phyloP scores from a whole-genome alignment of 768 basidiomycete species.

The Amanita molliuscula region DNA sequence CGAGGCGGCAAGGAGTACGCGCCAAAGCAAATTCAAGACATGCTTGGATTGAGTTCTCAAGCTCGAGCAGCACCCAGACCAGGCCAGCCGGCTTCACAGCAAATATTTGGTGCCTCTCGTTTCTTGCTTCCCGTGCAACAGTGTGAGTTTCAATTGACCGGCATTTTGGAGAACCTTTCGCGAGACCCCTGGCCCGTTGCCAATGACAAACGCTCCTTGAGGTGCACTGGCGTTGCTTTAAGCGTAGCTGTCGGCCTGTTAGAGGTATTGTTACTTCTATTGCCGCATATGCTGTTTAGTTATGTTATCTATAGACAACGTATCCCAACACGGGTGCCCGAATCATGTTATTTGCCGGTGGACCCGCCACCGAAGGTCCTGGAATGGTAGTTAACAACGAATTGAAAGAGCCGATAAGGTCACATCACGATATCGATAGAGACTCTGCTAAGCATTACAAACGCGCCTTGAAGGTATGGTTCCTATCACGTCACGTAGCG shows the following conservation, averaged over 20 bases:
- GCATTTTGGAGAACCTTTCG: constrained; percentile 77
- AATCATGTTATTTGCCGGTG: constrained; percentile 94
- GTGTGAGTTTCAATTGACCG: constrained; percentile 93
- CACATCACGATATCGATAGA: constrained; percentile 97
- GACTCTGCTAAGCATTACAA: constrained; percentile 97
- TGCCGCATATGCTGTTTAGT: background rate
- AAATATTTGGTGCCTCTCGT: constrained; percentile 75
- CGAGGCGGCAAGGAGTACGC: constrained; percentile 95
- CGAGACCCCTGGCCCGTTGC: constrained; percentile 98
- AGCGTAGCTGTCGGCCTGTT: constrained; percentile 89
- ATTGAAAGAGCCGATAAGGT: constrained; percentile 93
- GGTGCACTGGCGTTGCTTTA: constrained; percentile 92
- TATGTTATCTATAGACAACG: constrained; percentile 38
- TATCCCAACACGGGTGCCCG: constrained; percentile 95
- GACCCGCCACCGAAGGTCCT: constrained; percentile 92
- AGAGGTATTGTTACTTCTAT: constrained; percentile 42
- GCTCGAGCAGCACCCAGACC: constrained; percentile 80
- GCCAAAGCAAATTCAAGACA: constrained; percentile 95
- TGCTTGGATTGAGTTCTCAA: constrained; percentile 81
- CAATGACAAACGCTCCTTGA: constrained; percentile 82
- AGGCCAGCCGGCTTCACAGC: constrained; percentile 71
- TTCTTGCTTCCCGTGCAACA: constrained; percentile 90
- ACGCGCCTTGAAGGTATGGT: constrained; percentile 80
- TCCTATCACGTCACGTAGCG: background rate
- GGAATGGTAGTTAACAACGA: constrained; percentile 96